Evolutionary conservation across 805 yeast genomes (phyloP).

Genomic region (Starmerella asiatica): DNA sequence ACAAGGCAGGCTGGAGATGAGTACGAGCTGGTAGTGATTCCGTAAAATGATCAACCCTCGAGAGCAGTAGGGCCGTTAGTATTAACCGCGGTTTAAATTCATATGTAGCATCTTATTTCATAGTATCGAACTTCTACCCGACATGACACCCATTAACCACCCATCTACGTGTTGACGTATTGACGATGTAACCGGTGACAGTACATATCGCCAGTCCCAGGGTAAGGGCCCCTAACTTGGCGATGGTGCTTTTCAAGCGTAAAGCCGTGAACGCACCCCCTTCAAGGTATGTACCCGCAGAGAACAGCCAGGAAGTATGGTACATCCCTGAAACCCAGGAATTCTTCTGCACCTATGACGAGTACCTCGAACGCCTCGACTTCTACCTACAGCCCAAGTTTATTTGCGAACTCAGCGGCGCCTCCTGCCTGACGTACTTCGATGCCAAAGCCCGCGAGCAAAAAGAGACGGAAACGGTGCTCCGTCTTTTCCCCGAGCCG

Average conservation of each 20-base stretch:
- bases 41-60: too few relatives aligned
- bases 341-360: slow-evolving; percentile 70
- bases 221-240: slow-evolving; percentile 1
- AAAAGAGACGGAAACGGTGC: slow-evolving; percentile 40
- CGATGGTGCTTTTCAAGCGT: slow-evolving; percentile 30
- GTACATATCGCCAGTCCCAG: neutral
- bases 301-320: slow-evolving; percentile 51
- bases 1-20: too few relatives aligned
- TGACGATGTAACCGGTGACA: too few relatives aligned
- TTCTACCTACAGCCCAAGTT: slow-evolving; percentile 46
- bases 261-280: slow-evolving; percentile 25
- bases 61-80: too few relatives aligned
- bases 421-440: slow-evolving; percentile 77
- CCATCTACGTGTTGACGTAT: too few relatives aligned
- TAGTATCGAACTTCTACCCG: too few relatives aligned
- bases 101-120: too few relatives aligned
- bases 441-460: slow-evolving; percentile 73
- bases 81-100: too few relatives aligned
- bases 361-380: slow-evolving; percentile 42
- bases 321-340: slow-evolving; percentile 73
- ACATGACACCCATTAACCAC: too few relatives aligned
- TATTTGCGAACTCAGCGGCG: slow-evolving; percentile 92
- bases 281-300: slow-evolving; percentile 18
- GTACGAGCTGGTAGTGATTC: too few relatives aligned
- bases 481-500: slow-evolving; percentile 76